Percentiles rank a stretch among this genome's conserved stretches.
These are phyloP conservation scores for Exophiala spinifera DNA, from an alignment of 2,329 filamentous ascomycete genomes.

Conservation along the genomic window DNA sequence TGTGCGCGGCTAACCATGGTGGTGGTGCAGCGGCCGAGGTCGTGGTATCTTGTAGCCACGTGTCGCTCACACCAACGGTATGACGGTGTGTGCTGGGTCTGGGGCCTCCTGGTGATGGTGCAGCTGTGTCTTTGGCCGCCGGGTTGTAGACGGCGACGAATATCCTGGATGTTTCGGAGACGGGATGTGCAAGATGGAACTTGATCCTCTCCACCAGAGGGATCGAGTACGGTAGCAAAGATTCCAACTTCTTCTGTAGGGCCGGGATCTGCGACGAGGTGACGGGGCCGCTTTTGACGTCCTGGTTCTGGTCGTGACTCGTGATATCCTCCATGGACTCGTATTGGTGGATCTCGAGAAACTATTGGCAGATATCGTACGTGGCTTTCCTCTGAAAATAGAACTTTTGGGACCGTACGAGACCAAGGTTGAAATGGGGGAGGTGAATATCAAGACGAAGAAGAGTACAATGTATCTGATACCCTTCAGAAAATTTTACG, in stretches of 20 bases:
- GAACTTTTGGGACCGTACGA: no score
- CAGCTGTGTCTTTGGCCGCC: not conserved
- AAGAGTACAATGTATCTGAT: no score
- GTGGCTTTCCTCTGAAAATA: no score
- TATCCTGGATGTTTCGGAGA: conserved; percentile 31
- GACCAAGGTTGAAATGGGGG: no score
- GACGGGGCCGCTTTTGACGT: conserved; percentile 4
- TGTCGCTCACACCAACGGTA: not conserved
- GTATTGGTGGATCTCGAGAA: no score
- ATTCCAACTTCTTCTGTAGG: conserved; percentile 28
- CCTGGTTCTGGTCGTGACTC: no score
- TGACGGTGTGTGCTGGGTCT: not conserved
- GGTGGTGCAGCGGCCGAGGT: not conserved
- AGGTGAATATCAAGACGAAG: no score
- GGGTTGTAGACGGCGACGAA: conserved; percentile 21
- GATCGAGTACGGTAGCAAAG: conserved; percentile 39
- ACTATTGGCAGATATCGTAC: no score
- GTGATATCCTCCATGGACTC: no score
- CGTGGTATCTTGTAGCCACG: conserved; percentile 1
- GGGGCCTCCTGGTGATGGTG: no score
- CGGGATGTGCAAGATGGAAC: conserved; percentile 34
- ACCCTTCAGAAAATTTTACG: no score
- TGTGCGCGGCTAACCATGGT: conserved; percentile 40
- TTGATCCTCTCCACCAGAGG: conserved; percentile 41
- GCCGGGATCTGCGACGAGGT: conserved; percentile 2